These are phyloP conservation scores for Microcyclospora tardicrescens DNA, from an alignment of 2,329 filamentous ascomycete genomes.

Conservation along the genomic window DNA sequence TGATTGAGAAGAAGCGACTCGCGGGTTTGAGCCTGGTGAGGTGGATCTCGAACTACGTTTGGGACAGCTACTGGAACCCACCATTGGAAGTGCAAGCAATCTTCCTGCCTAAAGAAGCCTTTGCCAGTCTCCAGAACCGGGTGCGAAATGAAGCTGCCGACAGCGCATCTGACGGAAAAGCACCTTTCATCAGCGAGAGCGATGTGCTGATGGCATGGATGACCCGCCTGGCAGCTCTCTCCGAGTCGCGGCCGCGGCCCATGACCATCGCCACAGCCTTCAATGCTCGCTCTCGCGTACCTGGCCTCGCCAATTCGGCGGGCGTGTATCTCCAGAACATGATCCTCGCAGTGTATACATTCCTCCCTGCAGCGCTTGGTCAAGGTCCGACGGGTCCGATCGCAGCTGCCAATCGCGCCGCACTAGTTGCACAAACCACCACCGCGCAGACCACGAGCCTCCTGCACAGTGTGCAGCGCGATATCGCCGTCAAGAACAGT, in stretches of 20 bases:
- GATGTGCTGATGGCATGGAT: slow-evolving; percentile 35
- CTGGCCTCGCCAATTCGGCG: not conserved
- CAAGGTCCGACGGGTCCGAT: slow-evolving; percentile 7
- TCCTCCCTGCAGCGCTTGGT: slow-evolving; percentile 1
- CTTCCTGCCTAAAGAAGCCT: slow-evolving; percentile 22
- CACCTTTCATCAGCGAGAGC: slow-evolving; percentile 35
- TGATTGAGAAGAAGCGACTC: not conserved
- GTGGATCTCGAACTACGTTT: slow-evolving; percentile 14
- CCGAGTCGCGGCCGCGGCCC: slow-evolving; percentile 17
- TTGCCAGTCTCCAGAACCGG: slow-evolving; percentile 9
- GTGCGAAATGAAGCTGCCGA: slow-evolving; percentile 1
- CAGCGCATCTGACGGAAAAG: slow-evolving; percentile 1
- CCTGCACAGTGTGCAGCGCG: slow-evolving; percentile 10
- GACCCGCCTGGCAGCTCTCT: slow-evolving; percentile 13
- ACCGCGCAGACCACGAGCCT: slow-evolving; percentile 13
- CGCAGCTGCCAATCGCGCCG: slow-evolving; percentile 6
- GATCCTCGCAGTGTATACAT: slow-evolving; percentile 1
- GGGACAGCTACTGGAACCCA: not conserved
- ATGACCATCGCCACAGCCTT: slow-evolving; percentile 30
- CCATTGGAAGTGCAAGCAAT: slow-evolving; percentile 1
- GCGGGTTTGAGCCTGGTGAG: slow-evolving; percentile 15
- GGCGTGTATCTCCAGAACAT: slow-evolving; percentile 4
- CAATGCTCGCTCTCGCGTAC: slow-evolving; percentile 25
- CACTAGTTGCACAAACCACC: slow-evolving; percentile 10
- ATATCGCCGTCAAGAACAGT: slow-evolving; percentile 11